These are phyloP conservation scores for Sphenostylis stenocarpa DNA, from an alignment of 306 rosid species.

Conservation along the genomic window DNA sequence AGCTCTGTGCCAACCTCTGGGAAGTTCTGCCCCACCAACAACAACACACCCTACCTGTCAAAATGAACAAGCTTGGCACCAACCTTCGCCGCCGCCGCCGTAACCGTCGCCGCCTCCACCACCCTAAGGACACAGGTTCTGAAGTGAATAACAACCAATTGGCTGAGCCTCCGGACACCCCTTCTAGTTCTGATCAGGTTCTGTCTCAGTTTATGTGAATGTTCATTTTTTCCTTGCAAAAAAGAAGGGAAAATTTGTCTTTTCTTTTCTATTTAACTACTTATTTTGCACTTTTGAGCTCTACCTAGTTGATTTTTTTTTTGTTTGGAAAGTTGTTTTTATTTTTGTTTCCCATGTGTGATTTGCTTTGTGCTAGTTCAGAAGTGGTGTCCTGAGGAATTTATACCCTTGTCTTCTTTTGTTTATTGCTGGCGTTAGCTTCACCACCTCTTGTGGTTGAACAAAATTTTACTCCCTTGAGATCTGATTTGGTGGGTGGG, in stretches of 20 bases:
- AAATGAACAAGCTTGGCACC: constrained; percentile 40
- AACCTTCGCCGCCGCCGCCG: constrained; percentile 46
- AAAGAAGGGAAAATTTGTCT: not conserved
- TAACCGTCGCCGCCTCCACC: not conserved
- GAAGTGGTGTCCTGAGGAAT: not conserved
- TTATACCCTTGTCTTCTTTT: constrained; percentile 24
- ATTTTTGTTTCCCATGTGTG: not conserved
- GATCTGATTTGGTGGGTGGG: constrained; percentile 32
- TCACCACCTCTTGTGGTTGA: not conserved
- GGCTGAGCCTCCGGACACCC: constrained; percentile 37
- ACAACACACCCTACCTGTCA: constrained; percentile 39
- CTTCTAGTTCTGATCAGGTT: constrained; percentile 49
- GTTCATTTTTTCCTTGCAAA: not conserved
- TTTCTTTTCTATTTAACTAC: not conserved
- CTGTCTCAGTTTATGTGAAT: not conserved
- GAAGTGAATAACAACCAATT: constrained; percentile 26
- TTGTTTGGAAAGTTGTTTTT: not conserved
- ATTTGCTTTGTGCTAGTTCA: constrained; percentile 22
- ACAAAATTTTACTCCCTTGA: constrained; percentile 1
- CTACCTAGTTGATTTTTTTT: not conserved
- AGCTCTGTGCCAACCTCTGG: constrained; percentile 78
- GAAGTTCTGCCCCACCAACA: constrained; percentile 58
- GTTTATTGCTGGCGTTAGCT: constrained; percentile 5
- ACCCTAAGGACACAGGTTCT: constrained; percentile 24
- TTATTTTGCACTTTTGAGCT: not conserved